Evolutionary conservation across 768 basidiomycete species (phyloP).

Genomic region (Fomitopsis serialis): DNA sequence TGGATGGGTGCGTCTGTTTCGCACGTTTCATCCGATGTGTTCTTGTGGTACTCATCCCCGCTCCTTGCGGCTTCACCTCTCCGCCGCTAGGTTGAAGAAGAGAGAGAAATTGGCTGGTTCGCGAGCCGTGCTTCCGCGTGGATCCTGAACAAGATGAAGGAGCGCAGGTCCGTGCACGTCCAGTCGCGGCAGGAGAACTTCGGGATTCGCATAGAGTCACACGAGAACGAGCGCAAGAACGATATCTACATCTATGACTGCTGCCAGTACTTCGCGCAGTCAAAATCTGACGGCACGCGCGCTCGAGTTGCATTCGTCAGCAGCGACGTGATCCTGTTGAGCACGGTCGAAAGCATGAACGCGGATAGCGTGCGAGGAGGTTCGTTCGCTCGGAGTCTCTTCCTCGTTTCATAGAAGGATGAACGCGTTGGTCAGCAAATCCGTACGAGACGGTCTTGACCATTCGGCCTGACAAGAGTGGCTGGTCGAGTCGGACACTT

Average conservation of each 20-base stretch:
- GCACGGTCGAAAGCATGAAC: slow-evolving; percentile 13
- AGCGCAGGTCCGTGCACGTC: slow-evolving; percentile 21
- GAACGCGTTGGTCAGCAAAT: background rate
- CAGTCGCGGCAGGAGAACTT: slow-evolving; percentile 26
- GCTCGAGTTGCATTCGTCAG: slow-evolving; percentile 57
- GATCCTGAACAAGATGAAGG: slow-evolving; percentile 26
- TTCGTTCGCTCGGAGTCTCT: slow-evolving; percentile 18
- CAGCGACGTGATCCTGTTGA: slow-evolving; percentile 62
- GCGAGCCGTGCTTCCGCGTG: slow-evolving; percentile 47
- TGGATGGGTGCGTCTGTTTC: slow-evolving; percentile 53
- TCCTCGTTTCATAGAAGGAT: slow-evolving; percentile 11
- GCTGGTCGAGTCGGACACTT: slow-evolving; percentile 46
- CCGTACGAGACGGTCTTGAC: background rate
- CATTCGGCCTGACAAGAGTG: background rate
- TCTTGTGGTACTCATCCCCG: background rate
- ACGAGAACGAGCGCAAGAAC: slow-evolving; percentile 30
- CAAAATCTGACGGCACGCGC: too few relatives aligned
- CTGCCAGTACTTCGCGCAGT: slow-evolving; percentile 50
- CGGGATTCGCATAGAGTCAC: background rate
- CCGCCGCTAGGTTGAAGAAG: slow-evolving; percentile 41
- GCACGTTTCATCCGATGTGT: background rate
- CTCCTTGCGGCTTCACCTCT: too few relatives aligned
- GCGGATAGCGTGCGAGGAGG: slow-evolving; percentile 33
- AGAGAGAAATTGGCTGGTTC: slow-evolving; percentile 47
- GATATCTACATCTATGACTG: slow-evolving; percentile 76